Evolutionary conservation across 176 grass and related monocot genomes (phyloP).

Genomic region (Cenchrus fungigraminus): DNA sequence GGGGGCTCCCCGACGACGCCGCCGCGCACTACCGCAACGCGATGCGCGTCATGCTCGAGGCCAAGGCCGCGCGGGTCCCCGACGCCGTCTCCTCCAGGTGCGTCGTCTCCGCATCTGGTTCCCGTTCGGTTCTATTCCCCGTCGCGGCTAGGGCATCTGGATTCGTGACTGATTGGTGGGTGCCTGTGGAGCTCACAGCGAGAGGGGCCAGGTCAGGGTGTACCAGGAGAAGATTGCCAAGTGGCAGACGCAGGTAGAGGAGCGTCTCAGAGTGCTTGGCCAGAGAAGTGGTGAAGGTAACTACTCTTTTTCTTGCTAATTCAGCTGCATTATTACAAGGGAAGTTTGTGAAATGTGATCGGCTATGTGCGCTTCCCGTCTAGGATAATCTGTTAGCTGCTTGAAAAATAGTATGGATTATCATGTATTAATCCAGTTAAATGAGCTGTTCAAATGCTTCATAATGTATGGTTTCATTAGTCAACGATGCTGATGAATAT

Average conservation of each 20-base stretch:
- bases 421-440: background rate
- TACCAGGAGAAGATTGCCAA: conserved; percentile 95
- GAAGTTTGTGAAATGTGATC: conserved; percentile 15
- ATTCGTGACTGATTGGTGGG: conserved; percentile 16
- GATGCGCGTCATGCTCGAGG: conserved; percentile 79
- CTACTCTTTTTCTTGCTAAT: background rate
- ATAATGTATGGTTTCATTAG: background rate
- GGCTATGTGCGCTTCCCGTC: background rate
- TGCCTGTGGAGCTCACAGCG: conserved; percentile 48
- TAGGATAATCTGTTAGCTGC: conserved; percentile 1
- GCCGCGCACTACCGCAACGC: conserved; percentile 81
- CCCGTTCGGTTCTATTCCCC: background rate
- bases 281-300: conserved; percentile 64
- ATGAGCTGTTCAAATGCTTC: background rate
- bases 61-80: conserved; percentile 84
- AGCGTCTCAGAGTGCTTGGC: conserved; percentile 69
- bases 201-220: conserved; percentile 68
- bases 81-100: conserved; percentile 78
- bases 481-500: background rate
- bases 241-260: conserved; percentile 83
- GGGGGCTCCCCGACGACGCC: conserved; percentile 76
- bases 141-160: background rate
- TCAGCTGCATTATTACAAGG: background rate
- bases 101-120: background rate
- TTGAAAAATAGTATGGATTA: background rate